phyloP scores from a whole-genome alignment of 495 filamentous ascomycete species.

The Aspergillus haitiensis region DNA sequence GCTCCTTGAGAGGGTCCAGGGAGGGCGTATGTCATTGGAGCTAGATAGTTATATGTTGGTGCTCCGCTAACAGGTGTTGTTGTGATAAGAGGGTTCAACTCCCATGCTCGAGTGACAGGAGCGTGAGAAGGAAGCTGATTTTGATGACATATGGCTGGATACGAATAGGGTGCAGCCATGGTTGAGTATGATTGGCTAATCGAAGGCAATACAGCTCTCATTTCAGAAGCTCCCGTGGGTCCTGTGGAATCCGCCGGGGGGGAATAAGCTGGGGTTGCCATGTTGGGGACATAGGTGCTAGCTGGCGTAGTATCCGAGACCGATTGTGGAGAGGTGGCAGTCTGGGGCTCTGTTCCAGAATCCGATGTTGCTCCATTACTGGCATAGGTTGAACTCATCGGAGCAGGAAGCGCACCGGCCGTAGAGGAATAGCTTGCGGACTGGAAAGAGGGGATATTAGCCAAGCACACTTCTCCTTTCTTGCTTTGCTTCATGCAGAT shows the following conservation, averaged over 20 bases:
- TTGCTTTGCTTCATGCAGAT: neutral
- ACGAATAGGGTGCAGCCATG: slow-evolving; percentile 35
- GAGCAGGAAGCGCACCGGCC: slow-evolving; percentile 43
- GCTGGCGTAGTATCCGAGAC: slow-evolving; percentile 40
- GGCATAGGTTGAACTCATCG: slow-evolving; percentile 40
- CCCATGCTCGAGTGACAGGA: slow-evolving; percentile 37
- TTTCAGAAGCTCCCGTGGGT: slow-evolving; percentile 30
- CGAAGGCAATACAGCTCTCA: slow-evolving; percentile 35
- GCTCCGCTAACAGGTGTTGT: slow-evolving; percentile 22
- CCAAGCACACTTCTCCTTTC: neutral
- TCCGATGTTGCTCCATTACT: slow-evolving; percentile 45
- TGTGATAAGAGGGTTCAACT: slow-evolving; percentile 33
- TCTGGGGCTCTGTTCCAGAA: slow-evolving; percentile 41
- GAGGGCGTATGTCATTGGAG: slow-evolving; percentile 39
- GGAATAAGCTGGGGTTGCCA: slow-evolving; percentile 32
- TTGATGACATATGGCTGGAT: slow-evolving; percentile 40
- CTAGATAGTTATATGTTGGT: slow-evolving; percentile 37
- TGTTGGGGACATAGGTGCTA: slow-evolving; percentile 33
- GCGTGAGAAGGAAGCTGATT: slow-evolving; percentile 27
- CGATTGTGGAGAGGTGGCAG: slow-evolving; percentile 46
- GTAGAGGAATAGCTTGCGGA: slow-evolving; percentile 56
- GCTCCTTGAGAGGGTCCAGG: slow-evolving; percentile 28
- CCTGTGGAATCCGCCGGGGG: slow-evolving; percentile 31
- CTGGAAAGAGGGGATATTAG: slow-evolving; percentile 23
- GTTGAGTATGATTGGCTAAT: slow-evolving; percentile 36